These are phyloP conservation scores for Ceratocystis lukuohia DNA, from an alignment of 2,329 filamentous ascomycete species.

Conservation along the genomic window DNA sequence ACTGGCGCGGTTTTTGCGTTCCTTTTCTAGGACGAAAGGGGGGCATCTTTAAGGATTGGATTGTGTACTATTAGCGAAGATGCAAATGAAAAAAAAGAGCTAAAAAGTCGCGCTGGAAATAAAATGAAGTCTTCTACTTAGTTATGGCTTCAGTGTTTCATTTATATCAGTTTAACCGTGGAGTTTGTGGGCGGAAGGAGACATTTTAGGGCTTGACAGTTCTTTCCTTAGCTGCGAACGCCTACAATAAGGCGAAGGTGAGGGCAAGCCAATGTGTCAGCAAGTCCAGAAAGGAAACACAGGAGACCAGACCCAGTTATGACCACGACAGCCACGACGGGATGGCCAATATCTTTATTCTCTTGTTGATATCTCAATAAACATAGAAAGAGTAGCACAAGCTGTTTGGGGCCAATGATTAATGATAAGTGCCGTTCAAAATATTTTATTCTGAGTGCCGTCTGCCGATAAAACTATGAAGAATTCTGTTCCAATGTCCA, in stretches of 20 bases:
- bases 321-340: background rate
- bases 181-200: conserved; percentile 5
- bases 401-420: background rate
- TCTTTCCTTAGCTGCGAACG: background rate
- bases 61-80: background rate
- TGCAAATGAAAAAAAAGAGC: background rate
- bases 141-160: background rate
- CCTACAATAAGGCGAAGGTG: background rate
- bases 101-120: background rate
- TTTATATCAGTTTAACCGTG: no score
- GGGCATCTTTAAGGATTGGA: background rate
- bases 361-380: background rate
- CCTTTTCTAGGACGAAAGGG: background rate
- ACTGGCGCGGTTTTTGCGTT: background rate
- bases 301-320: background rate
- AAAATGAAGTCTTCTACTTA: no score
- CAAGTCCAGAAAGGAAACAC: background rate
- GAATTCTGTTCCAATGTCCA: conserved; percentile 43
- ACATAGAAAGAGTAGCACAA: no score
- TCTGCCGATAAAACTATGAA: background rate
- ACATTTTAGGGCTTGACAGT: background rate
- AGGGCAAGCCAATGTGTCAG: background rate
- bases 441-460: background rate
- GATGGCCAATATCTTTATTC: background rate
- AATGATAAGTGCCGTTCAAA: background rate